These are phyloP conservation scores for Stygiomarasmius scandens DNA, from an alignment of 1,284 basidiomycete species.

Conservation along the genomic window DNA sequence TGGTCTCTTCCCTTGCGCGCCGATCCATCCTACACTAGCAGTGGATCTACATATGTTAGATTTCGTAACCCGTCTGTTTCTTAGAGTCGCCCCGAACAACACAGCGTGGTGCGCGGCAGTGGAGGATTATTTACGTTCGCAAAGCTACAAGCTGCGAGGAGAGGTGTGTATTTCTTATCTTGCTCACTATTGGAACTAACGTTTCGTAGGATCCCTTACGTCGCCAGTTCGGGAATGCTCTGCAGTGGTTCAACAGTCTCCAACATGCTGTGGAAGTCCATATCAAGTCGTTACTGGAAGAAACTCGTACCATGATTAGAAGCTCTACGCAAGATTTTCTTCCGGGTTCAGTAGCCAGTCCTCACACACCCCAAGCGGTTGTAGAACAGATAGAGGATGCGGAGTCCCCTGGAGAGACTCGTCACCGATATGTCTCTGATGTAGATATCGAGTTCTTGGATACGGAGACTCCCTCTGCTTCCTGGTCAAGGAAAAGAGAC, in stretches of 20 bases:
- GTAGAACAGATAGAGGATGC: neutral
- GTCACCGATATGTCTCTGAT: constrained; percentile 30
- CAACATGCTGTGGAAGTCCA: neutral
- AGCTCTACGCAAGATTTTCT: too few relatives aligned
- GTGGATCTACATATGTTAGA: constrained; percentile 1
- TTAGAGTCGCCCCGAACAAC: constrained; percentile 6
- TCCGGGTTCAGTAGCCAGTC: too few relatives aligned
- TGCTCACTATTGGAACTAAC: too few relatives aligned
- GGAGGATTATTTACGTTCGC: neutral
- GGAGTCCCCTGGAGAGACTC: neutral
- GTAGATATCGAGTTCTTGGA: constrained; percentile 23
- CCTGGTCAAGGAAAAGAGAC: too few relatives aligned
- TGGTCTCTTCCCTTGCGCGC: constrained; percentile 4
- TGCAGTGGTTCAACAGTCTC: constrained; percentile 35
- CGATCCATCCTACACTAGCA: neutral
- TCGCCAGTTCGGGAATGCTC: constrained; percentile 1
- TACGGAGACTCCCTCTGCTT: constrained; percentile 11
- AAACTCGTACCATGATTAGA: neutral
- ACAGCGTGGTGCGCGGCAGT: constrained; percentile 5
- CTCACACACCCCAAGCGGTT: neutral
- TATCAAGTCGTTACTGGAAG: neutral
- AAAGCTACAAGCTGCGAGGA: neutral
- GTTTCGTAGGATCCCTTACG: constrained; percentile 1
- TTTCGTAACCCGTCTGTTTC: constrained; percentile 2
- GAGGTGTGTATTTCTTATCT: neutral